Conservation (phyloP, 2,329 filamentous ascomycete species). For the Sporothrix sp. region DNA sequence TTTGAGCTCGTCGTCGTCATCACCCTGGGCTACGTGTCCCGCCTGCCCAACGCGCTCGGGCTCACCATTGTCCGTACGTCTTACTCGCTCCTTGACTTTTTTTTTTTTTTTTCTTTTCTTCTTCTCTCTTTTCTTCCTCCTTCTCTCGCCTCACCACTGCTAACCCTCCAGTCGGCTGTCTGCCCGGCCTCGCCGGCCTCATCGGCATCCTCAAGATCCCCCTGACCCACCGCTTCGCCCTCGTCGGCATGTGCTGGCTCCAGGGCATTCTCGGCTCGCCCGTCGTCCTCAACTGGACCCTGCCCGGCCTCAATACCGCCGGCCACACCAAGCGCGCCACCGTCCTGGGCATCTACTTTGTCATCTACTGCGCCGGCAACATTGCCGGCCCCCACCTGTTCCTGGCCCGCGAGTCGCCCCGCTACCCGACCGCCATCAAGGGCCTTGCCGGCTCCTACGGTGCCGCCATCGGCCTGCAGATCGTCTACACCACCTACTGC, state of each 20-base stretch:
- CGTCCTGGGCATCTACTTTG: slow-evolving; percentile 38
- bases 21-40: slow-evolving; percentile 33
- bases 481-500: slow-evolving; percentile 14
- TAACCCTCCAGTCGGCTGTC: slow-evolving; percentile 9
- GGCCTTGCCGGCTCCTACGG: slow-evolving; percentile 15
- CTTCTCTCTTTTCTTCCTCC: too few relatives aligned
- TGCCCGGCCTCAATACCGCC: slow-evolving; percentile 36
- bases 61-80: slow-evolving; percentile 15
- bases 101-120: too few relatives aligned
- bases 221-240: slow-evolving; percentile 34
- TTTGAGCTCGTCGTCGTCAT: slow-evolving; percentile 21
- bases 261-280: slow-evolving; percentile 40
- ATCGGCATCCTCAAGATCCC: slow-evolving; percentile 40
- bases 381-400: slow-evolving; percentile 17
- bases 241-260: slow-evolving; percentile 44
- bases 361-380: slow-evolving; percentile 15
- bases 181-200: slow-evolving; percentile 32
- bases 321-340: slow-evolving; percentile 43
- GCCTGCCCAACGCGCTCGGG: slow-evolving; percentile 31
- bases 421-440: slow-evolving; percentile 16
- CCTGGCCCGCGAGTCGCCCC: slow-evolving; percentile 11
- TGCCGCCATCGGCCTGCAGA: slow-evolving; percentile 14
- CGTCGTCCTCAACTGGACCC: slow-evolving; percentile 42
- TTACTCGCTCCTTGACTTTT: too few relatives aligned
- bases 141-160: not conserved